Percentiles rank a stretch among this genome's conserved stretches.
Conservation (phyloP, 192 early-diverging fungal species). For the Irineochytrium annulatum region DNA sequence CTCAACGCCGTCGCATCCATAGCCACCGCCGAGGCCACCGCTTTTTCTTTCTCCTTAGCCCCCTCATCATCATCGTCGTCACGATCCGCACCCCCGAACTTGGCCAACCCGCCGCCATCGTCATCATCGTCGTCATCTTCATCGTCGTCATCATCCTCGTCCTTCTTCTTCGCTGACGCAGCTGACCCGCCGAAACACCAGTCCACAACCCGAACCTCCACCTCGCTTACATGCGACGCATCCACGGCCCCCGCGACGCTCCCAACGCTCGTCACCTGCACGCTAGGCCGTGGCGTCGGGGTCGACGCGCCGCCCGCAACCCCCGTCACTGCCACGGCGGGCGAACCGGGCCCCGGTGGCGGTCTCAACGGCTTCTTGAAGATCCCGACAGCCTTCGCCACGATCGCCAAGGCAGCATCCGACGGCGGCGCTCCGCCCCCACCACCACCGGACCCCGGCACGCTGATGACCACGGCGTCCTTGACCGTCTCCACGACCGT, state of each 20-base stretch:
- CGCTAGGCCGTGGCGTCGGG: neutral
- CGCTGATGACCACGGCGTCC: neutral
- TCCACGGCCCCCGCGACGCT: neutral
- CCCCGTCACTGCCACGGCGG: neutral
- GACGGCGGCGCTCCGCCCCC: neutral
- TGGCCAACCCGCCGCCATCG: neutral
- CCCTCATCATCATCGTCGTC: neutral
- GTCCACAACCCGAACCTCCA: neutral
- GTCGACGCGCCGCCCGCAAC: neutral
- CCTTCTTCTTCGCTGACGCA: neutral
- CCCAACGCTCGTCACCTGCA: neutral
- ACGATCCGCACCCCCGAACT: neutral
- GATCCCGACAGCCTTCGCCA: neutral
- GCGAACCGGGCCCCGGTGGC: neutral
- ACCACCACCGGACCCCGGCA: neutral
- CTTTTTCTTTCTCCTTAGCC: neutral
- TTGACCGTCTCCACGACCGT: neutral
- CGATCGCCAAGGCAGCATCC: neutral
- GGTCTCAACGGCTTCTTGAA: neutral
- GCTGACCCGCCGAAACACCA: neutral
- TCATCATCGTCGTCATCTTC: neutral
- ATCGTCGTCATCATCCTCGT: constrained; percentile 3
- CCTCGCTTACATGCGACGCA: neutral
- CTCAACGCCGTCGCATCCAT: neutral
- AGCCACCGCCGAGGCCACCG: neutral